A percentile compares a stretch with the other conserved stretches of the same genome.
Evolutionary conservation across 1,139 yeast species (phyloP).

Genomic region (Saccharomyces hybrid): DNA sequence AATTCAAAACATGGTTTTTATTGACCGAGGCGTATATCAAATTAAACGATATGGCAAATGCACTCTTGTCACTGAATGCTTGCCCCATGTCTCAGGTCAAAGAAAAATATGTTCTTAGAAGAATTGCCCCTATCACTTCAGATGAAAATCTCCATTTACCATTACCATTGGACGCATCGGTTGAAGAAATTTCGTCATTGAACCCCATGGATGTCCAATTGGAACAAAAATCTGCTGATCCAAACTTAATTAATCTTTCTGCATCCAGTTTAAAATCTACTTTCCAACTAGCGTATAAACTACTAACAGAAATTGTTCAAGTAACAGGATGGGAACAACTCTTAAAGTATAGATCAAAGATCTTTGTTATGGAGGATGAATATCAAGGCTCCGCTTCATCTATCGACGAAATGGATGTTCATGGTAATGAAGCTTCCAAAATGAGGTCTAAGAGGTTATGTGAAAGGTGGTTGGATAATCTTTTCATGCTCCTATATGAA

Average conservation of each 20-base stretch:
- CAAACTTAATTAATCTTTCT: too few relatives aligned
- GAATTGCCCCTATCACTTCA: slow-evolving; percentile 34
- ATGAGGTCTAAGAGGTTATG: slow-evolving; percentile 61
- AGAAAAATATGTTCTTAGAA: slow-evolving; percentile 56
- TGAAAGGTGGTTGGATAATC: slow-evolving; percentile 93
- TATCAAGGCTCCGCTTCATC: too few relatives aligned
- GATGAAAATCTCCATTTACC: slow-evolving; percentile 56
- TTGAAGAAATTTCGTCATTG: slow-evolving; percentile 49
- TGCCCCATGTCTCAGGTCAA: slow-evolving; percentile 90
- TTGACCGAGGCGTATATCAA: slow-evolving; percentile 71
- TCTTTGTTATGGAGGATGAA: too few relatives aligned
- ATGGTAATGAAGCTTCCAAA: not conserved
- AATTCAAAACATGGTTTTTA: slow-evolving; percentile 80
- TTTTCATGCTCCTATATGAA: slow-evolving; percentile 86
- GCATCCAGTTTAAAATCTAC: too few relatives aligned
- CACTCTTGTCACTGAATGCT: slow-evolving; percentile 78
- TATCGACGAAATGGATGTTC: not conserved
- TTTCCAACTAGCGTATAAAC: too few relatives aligned
- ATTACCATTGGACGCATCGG: slow-evolving; percentile 68
- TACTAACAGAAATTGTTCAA: too few relatives aligned
- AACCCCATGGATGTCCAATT: slow-evolving; percentile 47
- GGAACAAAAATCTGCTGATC: too few relatives aligned
- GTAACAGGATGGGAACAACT: too few relatives aligned
- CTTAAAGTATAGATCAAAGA: too few relatives aligned
- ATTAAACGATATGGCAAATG: slow-evolving; percentile 73